A percentile compares a stretch with the other conserved stretches of the same genome.
phyloP scores from a whole-genome alignment of 331 rosid genomes.

The Phaseolus coccineus region DNA sequence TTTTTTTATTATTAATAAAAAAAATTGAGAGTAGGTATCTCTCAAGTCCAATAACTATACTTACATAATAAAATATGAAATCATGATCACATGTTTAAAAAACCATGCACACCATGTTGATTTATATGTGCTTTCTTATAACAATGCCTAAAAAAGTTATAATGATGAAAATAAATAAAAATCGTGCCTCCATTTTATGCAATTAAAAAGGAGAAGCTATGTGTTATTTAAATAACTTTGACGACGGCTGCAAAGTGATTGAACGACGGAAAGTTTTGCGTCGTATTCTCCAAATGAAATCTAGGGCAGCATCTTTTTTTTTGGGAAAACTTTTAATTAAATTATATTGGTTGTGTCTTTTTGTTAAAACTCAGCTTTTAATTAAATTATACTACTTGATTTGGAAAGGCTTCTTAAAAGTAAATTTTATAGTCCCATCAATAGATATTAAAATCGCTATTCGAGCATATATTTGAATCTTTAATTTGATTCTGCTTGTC shows the following conservation, averaged over 20 bases:
- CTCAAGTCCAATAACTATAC: too few species aligned
- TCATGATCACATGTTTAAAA: too few species aligned
- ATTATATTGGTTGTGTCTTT: not conserved
- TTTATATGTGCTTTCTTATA: too few species aligned
- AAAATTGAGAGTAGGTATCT: too few species aligned
- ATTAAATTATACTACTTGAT: constrained; percentile 13
- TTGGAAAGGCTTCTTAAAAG: constrained; percentile 9
- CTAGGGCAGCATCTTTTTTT: not conserved
- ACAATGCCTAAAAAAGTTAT: too few species aligned
- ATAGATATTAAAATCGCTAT: not conserved
- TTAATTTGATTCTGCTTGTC: constrained; percentile 14
- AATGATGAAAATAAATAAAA: not conserved
- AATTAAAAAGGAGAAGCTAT: not conserved
- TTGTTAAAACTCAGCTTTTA: not conserved
- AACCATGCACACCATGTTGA: too few species aligned
- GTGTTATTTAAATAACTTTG: not conserved
- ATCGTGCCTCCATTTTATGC: not conserved
- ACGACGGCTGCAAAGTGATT: not conserved
- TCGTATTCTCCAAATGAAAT: constrained; percentile 12
- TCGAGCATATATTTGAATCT: constrained; percentile 6
- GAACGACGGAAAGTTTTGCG: not conserved
- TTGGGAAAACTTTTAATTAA: too few species aligned
- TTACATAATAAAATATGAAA: too few species aligned
- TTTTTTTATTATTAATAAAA: too few species aligned
- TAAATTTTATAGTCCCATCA: not conserved